Base-by-base conservation (phyloP, 2,329 filamentous ascomycete genomes). In the Cladosporium sphaerospermum region DNA sequence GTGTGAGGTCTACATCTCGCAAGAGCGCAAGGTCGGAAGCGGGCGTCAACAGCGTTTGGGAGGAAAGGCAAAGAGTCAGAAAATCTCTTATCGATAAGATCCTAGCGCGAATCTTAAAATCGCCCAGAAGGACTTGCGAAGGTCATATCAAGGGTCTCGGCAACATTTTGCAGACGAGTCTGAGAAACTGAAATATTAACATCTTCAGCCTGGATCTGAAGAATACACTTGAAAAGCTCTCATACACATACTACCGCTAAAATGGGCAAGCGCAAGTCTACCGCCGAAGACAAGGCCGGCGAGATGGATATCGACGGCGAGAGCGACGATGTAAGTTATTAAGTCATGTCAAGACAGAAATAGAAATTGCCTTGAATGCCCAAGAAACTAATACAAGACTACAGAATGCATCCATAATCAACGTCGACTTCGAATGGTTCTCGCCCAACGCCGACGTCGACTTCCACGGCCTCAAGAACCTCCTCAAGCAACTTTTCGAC, bases 381-480 rank as follows among this genome's bases (percentile, higher is more conserved):
- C n/a, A n/a, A 36, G n/a, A 36, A n/a, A 36, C 10, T n/a, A 10
- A 36, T 8, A 8, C 34, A 36, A 36, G 34, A 11, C 46, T 37
- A 11, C 55, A 95, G 88, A 89, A 96, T 65, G 86, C 90, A 65
- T 88, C 96, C 67, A 86, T 92, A 69, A 83, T 99, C 60, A 86
- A 97, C 67, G 90, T 97, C 54, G 92, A 97, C 60, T 99, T 99
- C 65, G 93, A 99, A 75, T 97, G 90, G 88, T 99, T 97, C 75
- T 95, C 96, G 73, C 48, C 95, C 92, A 86, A 93, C 63, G 79
- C 88, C 2, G 83, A 87, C 7, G 80, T 95, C 63, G 93, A 99
- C 71, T 97, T 97, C 71, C 92, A 97, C 72, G 93, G 93, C 54
- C 81, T 95, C 62, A 96, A 96, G 71, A 86, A 83, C 9, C 82